Evolutionary conservation across 768 basidiomycete genomes (phyloP), one percentile per base, ranked within the genome.

Genomic region (Pleurotus ostreatus): DNA sequence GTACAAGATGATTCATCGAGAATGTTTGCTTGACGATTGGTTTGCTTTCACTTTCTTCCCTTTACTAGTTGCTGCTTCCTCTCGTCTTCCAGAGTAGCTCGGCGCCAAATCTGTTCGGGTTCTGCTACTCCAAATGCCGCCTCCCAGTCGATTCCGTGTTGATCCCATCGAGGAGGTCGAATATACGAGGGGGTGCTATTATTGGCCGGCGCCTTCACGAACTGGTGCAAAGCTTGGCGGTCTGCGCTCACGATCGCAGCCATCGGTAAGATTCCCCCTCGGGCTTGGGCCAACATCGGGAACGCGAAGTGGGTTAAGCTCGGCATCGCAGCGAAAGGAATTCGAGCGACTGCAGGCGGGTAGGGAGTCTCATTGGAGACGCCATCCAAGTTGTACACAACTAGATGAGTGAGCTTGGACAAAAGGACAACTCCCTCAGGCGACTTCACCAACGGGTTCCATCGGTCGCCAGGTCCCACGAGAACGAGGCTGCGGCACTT

Each of bases 391-490:
- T 68, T 59, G 71, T 72, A 73, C 26, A 75, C 55, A 4, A 69
- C 65, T 5, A 78, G 64, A 55, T 73, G 73, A 1, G 73, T 71
- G 18, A 77, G 58, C n/a, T 66, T 65, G n/a, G 62, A 58, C 3
- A 78, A 65, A 59, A 74, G 75, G 2, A 62, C 58, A 1, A 61
- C 39, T 4, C 77, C 75, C 7, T 66, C 64, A n/a, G 44, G 26
- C 7, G 59, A 70, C 15, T 64, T 64, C 18, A 60, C 67, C 25
- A 75, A 54, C 2, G 68, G 64, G 44, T 65, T 68, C 74, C 74
- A 77, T 23, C 70, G 56, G 41, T 63, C 63, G 18, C 55, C 44
- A 13, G 49, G 22, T 1, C 75, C 75, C 7, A 65, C 66, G 22
- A 77, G 62, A 0, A 70, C 70, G 13, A 74, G 62, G 25, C 61